Evolutionary conservation across 345 rosid species (phyloP).

Genomic region (Hibiscus mutabilis): DNA sequence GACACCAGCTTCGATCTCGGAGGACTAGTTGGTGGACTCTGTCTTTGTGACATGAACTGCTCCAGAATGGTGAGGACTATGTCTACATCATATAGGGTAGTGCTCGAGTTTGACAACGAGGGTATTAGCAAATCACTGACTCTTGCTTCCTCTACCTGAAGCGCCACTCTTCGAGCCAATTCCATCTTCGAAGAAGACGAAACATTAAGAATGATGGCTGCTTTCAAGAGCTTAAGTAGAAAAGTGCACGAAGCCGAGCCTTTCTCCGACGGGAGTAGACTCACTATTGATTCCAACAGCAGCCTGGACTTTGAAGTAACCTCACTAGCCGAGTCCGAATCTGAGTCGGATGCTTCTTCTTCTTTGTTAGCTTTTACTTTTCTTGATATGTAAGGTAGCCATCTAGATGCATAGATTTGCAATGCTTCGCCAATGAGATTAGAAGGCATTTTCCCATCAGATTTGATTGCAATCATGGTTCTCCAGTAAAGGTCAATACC

Average conservation of each 20-base stretch:
- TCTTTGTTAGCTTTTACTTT: conserved; percentile 28
- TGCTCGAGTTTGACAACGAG: conserved; percentile 36
- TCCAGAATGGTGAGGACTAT: conserved; percentile 69
- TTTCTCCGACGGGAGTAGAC: conserved; percentile 79
- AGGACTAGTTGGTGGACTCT: conserved; percentile 96
- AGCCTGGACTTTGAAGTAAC: conserved; percentile 53
- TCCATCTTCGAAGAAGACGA: conserved; percentile 71
- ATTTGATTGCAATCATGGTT: conserved; percentile 76
- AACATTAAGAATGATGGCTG: conserved; percentile 65
- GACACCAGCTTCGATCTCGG: conserved; percentile 58
- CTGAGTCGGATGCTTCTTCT: conserved; percentile 41
- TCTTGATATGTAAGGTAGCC: conserved; percentile 71
- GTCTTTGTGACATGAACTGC: conserved; percentile 81
- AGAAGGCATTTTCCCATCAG: conserved; percentile 63
- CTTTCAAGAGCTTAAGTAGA: conserved; percentile 84
- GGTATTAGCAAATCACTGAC: conserved; percentile 79
- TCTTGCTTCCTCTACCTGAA: conserved; percentile 91
- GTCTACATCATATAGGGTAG: conserved; percentile 66
- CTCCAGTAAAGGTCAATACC: conserved; percentile 90
- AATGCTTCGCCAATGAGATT: conserved; percentile 75
- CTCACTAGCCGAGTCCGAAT: conserved; percentile 54
- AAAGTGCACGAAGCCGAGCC: conserved; percentile 77
- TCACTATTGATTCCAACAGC: conserved; percentile 77
- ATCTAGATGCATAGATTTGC: conserved; percentile 71
- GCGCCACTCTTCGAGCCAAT: conserved; percentile 68